Evolutionary conservation across 2,329 filamentous ascomycete genomes (phyloP), one percentile per base, ranked within the genome.

Genomic region (Fonsecaea multimorphosa): DNA sequence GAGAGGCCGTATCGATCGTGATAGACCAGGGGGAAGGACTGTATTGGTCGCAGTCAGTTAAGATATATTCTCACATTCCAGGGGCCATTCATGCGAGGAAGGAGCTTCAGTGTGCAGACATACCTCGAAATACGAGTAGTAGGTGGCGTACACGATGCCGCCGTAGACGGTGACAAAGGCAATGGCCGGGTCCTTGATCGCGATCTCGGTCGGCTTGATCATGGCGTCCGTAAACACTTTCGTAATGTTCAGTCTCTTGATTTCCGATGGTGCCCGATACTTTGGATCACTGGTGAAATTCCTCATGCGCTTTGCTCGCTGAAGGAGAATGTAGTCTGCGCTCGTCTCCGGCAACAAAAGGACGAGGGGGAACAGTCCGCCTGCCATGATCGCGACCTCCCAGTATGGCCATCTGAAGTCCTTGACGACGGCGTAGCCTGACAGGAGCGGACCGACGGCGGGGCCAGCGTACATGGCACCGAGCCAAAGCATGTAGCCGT

Each of bases 71-170:
- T 49, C 22, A 24, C 1, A 49, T 14, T 27, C 8, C 7, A 24
- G 7, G 11, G 8, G 44, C 2, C 11, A 27, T 24, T 49, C 8
- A 12, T 49, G 8, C 9, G 44, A 27, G 44, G 22, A 24, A 11
- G 44, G 22, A 12, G 19, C 11, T 5, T 12, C 3, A 12, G 11
- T 4, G 5, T 4, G 19, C 16, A 58, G 31, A 58, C 55, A 7
- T 31, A 58, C 56, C 56, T 58, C 57, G 16, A 60, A 60, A 40
- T 51, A 60, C 24, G 57, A 60, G 31, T 52, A 60, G 29, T 60
- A 60, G 19, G 57, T 60, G 14, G 44, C 57, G 19, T 60, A 60
- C 22, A 60, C 57, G 27, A 52, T 52, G 9, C 57, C 57, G 27
- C 57, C 57, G 29, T 60, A 60, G 2, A 60, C 22, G 12, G 27